These are phyloP conservation scores for Pisolithus sp. DNA, from an alignment of 768 basidiomycete species.

Conservation along the genomic window DNA sequence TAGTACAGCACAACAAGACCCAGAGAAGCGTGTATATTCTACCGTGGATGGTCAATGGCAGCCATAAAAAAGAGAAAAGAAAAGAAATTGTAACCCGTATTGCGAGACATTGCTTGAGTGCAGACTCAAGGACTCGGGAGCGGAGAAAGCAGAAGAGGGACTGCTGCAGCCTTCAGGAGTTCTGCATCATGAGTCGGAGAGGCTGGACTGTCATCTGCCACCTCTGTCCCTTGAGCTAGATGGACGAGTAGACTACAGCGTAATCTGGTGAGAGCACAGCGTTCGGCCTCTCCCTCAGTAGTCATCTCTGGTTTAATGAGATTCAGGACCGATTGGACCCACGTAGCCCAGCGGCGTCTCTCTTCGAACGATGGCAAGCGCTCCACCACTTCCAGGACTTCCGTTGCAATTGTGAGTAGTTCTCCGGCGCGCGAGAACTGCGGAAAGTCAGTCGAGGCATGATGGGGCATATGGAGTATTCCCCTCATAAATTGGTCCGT, in stretches of 20 bases:
- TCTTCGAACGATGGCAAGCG: conserved; percentile 40
- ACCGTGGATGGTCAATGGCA: too few species aligned
- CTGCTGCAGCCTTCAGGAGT: too few species aligned
- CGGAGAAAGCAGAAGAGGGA: too few species aligned
- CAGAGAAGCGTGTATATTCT: too few species aligned
- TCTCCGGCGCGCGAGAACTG: conserved; percentile 52
- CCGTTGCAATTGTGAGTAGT: conserved; percentile 56
- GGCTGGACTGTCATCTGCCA: neutral
- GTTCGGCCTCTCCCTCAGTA: neutral
- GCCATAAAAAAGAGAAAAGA: too few species aligned
- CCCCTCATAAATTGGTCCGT: conserved; percentile 67
- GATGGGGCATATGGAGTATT: conserved; percentile 67
- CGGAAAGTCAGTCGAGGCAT: conserved; percentile 19
- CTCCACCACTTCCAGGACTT: conserved; percentile 55
- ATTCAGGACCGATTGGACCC: conserved; percentile 54
- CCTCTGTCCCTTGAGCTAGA: neutral
- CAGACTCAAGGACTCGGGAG: too few species aligned
- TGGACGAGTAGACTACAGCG: neutral
- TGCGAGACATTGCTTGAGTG: too few species aligned
- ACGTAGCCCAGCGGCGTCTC: conserved; percentile 50
- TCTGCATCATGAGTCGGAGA: too few species aligned
- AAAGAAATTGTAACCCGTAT: too few species aligned
- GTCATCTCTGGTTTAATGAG: conserved; percentile 42
- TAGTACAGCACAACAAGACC: too few species aligned
- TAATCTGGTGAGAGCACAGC: neutral